Conservation (phyloP, 1,284 basidiomycete species). For the Moniliella sp. region DNA sequence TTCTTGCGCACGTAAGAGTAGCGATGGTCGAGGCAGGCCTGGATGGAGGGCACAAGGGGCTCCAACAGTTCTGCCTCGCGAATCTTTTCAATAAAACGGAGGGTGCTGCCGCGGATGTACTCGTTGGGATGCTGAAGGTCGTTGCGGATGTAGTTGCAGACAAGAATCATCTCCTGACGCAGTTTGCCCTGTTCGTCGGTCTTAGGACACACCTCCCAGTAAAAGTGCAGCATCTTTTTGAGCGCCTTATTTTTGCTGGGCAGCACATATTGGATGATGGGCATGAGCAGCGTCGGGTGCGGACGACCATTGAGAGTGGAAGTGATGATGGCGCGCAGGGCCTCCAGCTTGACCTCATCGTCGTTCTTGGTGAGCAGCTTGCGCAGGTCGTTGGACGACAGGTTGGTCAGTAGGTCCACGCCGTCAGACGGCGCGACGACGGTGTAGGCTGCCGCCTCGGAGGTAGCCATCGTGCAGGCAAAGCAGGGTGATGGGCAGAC, state of each 20-base stretch:
- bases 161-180: slow-evolving; percentile 99
- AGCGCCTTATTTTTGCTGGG: slow-evolving; percentile 86
- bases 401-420: slow-evolving; percentile 4
- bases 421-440: slow-evolving; percentile 13
- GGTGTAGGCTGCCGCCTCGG: slow-evolving; percentile 14
- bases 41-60: slow-evolving; percentile 77
- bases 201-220: slow-evolving; percentile 98
- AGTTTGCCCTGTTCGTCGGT: slow-evolving; percentile 89
- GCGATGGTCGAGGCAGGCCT: slow-evolving; percentile 83
- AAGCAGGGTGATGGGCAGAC: too few relatives aligned
- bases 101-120: slow-evolving; percentile 89
- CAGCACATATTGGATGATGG: slow-evolving; percentile 90
- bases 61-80: slow-evolving; percentile 84
- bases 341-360: slow-evolving; percentile 94
- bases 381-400: slow-evolving; percentile 49
- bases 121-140: slow-evolving; percentile 99
- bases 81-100: slow-evolving; percentile 87
- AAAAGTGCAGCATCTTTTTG: slow-evolving; percentile 90
- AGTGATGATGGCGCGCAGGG: slow-evolving; percentile 80
- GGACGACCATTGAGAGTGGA: slow-evolving; percentile 85
- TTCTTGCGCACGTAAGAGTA: slow-evolving; percentile 98
- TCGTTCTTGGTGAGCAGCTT: slow-evolving; percentile 73
- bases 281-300: slow-evolving; percentile 78
- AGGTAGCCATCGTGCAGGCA: too few relatives aligned
- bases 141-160: slow-evolving; percentile 91